Base-by-base conservation (phyloP, 1,139 yeast genomes). In the Pneumocystis murina region DNA sequence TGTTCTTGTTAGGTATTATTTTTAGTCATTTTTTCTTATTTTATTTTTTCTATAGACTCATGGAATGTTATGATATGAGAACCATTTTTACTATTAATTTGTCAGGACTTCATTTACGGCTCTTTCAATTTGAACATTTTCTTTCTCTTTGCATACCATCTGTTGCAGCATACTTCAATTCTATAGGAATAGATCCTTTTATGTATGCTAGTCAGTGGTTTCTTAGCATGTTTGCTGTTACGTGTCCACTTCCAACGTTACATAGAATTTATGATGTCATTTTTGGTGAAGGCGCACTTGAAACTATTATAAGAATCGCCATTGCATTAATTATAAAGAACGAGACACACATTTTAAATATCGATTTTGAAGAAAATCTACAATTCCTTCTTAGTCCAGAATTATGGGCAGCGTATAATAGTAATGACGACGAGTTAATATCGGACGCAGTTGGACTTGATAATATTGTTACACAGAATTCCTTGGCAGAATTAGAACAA, bases 261-360 rank as follows among this genome's bases (percentile, higher is more conserved):
- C 81, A 76, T 68, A 82, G 75, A 72, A 78, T 72, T 74, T 84
- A 80, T 80, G 87, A 77, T 75, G 76, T 75, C 72, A 82, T 76
- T 67, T 71, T 84, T 66, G 75, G 84, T 48, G 86, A 84, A 72
- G 89, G 89, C 16, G 85, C 85, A 76, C 81, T 84, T 68, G 77
- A 79, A 38, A 86, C 87, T 0, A 75, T 84, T 68, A 79, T 84
- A 74, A 80, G 85, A 68, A 79, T 83, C 10, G 83, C 86, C 0
- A 70, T 84, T 62, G 84, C 86, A 0, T 75, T 84, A 28, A 74
- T 84, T 61, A 71, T 80, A 40, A 76, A 79, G 60, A 84, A 84
- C 71, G 76, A 79, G 66, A 78, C 79, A 7, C 75, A 80, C n/a
- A 75, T 84, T 62, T 74, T 81, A 76, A 75, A 77, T 33, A 77